Evolutionary conservation across 305 asterid genomes (phyloP).

Genomic region (Plantago coronopus): DNA sequence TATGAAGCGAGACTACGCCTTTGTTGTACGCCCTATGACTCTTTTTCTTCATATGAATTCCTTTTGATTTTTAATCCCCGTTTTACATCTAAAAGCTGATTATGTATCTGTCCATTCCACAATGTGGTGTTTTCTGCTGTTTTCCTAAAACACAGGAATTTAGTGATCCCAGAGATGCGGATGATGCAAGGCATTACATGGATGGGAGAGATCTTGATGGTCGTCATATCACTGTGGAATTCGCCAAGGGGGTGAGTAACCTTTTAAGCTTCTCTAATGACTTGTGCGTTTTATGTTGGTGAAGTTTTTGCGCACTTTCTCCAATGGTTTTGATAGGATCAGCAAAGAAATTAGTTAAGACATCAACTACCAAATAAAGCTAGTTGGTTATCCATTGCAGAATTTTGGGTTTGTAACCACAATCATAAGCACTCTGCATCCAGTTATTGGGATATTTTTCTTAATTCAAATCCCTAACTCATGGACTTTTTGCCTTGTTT

Average conservation of each 20-base stretch:
- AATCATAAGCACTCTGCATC: too few relatives aligned
- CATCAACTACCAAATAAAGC: too few relatives aligned
- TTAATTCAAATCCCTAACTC: too few relatives aligned
- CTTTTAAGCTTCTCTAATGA: not conserved
- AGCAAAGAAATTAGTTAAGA: too few relatives aligned
- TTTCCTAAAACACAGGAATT: slow-evolving; percentile 55
- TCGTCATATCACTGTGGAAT: slow-evolving; percentile 80
- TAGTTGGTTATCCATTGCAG: too few relatives aligned
- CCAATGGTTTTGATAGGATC: not conserved
- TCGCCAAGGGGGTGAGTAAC: slow-evolving; percentile 85
- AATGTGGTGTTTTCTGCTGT: slow-evolving; percentile 22
- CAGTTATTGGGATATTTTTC: too few relatives aligned
- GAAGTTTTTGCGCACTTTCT: not conserved
- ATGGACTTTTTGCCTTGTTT: too few relatives aligned
- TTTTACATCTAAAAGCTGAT: not conserved
- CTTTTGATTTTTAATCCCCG: not conserved
- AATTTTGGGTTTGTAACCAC: too few relatives aligned
- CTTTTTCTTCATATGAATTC: slow-evolving; percentile 13
- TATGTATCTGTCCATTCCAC: slow-evolving; percentile 4
- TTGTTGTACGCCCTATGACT: slow-evolving; percentile 58
- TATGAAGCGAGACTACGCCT: slow-evolving; percentile 98
- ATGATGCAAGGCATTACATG: slow-evolving; percentile 77
- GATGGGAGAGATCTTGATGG: slow-evolving; percentile 95
- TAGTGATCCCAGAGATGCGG: slow-evolving; percentile 95
- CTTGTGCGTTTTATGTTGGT: not conserved